Evolutionary conservation across 305 asterid species (phyloP), one percentile per base, ranked within the genome.

Genomic region (Fraxinus latifolia): DNA sequence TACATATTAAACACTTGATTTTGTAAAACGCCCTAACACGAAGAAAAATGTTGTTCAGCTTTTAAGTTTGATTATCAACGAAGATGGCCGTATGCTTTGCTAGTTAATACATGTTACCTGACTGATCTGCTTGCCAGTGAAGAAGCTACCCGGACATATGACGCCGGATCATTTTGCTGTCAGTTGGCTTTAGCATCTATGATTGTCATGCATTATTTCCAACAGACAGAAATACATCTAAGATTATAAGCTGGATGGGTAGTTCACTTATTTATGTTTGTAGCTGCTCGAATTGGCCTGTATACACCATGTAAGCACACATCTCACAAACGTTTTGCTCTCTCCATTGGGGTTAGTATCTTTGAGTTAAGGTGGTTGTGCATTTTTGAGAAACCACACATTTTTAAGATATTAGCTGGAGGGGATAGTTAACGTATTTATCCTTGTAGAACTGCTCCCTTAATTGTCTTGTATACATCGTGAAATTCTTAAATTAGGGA

Each of bases 191-290:
- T 55, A 53, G 25, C 8, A 58, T 58, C 12, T 58, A 17, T 17
- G 29, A 58, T 58, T 19, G 29, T 58, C 11, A 9, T 58, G 68
- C 68, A 25, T 47, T 27, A 9, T 60, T 81, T 32, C 68, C 25
- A 17, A 70, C 55, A 67, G 34, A 65, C 23, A 4, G 60, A 78
- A 78, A 78, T 62, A 65, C 47, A 21, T 36, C 36, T 19, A 6
- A 11, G 25, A 62, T 2, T 78, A 65, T 36, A 34, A 9, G 36
- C 32, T 50, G 17, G 36, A 37, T 53, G 23, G 29, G 29, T 58
- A 58, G 27, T 58, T 68, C 17, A 39, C 60, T 29, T 65, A 39
- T 12, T 83, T 67, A 15, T 83, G 58, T 65, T 82, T 81, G 42
- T 23, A 36, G 74, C 29, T 7, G 29, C 71, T 11, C 9, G 7